phyloP scores from a whole-genome alignment of 176 grass and related monocot species.

The Rhynchospora tenuis region DNA sequence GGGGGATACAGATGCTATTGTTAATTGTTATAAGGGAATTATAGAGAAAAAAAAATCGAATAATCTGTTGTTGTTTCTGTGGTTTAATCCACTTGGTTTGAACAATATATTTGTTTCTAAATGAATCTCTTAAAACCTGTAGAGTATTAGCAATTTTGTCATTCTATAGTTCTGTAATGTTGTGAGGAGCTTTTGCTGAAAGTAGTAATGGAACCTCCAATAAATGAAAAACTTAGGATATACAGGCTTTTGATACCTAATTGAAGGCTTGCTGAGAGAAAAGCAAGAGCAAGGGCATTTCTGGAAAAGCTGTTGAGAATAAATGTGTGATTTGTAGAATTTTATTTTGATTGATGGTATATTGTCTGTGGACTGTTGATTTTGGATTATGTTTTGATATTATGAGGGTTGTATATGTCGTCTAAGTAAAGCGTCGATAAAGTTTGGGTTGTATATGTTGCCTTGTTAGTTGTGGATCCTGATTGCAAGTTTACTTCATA shows the following conservation, averaged over 20 bases:
- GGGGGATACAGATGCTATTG: not conserved
- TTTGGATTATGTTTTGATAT: not conserved
- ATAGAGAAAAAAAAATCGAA: not conserved
- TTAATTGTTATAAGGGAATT: not conserved
- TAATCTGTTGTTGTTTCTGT: not conserved
- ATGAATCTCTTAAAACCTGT: not conserved
- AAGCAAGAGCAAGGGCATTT: not conserved
- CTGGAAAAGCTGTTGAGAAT: not conserved
- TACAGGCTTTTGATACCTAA: not conserved
- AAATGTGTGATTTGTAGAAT: slow-evolving; percentile 2
- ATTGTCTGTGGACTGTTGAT: not conserved
- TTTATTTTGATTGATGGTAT: not conserved
- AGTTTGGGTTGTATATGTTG: not conserved
- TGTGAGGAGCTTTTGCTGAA: not conserved
- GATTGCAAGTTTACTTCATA: not conserved
- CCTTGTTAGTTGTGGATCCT: not conserved
- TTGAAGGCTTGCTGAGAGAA: not conserved
- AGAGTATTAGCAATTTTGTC: not conserved
- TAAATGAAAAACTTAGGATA: not conserved
- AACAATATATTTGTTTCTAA: not conserved
- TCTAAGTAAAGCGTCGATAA: not conserved
- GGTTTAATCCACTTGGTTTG: not conserved
- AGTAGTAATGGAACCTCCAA: too few species aligned
- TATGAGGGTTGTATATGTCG: not conserved
- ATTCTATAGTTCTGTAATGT: not conserved